phyloP scores from a whole-genome alignment of 2,329 filamentous ascomycete genomes.

The Scytalidium lignicola region DNA sequence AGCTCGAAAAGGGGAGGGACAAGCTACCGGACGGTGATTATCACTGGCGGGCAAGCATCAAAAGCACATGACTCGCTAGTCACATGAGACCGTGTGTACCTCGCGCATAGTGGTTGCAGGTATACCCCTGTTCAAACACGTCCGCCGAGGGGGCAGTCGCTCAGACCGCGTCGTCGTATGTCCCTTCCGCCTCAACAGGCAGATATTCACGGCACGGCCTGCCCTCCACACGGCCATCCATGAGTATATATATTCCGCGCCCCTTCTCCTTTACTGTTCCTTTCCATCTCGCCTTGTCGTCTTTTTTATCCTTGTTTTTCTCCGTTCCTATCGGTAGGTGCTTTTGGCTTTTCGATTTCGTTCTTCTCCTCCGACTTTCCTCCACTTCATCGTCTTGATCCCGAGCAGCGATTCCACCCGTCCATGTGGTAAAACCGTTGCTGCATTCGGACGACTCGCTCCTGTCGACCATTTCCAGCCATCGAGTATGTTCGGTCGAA shows the following conservation, averaged over 20 bases:
- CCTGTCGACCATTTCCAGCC: background rate
- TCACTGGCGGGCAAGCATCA: background rate
- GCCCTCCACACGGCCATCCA: background rate
- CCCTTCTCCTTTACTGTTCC: background rate
- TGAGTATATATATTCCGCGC: conserved; percentile 4
- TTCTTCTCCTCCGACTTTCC: background rate
- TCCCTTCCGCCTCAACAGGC: background rate
- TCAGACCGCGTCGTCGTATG: conserved; percentile 6
- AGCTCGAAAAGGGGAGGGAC: too few relatives aligned
- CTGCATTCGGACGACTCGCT: background rate
- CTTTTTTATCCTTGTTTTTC: background rate
- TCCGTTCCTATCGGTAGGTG: background rate
- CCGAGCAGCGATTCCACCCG: background rate
- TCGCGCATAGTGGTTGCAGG: conserved; percentile 7
- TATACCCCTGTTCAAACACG: conserved; percentile 4
- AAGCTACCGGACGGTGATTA: too few relatives aligned
- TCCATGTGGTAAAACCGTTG: background rate
- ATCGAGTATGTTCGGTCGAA: conserved; percentile 12
- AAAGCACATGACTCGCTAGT: background rate
- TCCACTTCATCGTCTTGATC: background rate
- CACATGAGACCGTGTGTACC: background rate
- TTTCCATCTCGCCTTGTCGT: background rate
- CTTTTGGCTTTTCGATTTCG: background rate
- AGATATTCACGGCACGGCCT: background rate
- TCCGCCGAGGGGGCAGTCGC: conserved; percentile 1